phyloP scores from a whole-genome alignment of 2,329 filamentous ascomycete species.

The Hymenotorrendiella dingleyae region DNA sequence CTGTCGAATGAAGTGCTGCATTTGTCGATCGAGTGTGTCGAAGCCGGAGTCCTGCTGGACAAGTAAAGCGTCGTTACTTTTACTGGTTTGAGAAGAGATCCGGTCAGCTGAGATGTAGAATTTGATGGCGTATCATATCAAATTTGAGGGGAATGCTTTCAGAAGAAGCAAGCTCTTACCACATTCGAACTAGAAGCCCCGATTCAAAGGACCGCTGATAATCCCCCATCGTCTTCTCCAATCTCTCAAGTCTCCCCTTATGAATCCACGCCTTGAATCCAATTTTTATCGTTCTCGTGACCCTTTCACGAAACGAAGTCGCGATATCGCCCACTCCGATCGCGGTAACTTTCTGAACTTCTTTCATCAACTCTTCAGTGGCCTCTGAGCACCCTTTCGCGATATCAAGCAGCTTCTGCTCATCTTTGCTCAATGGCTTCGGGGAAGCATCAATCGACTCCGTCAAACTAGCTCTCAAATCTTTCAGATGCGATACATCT shows the following conservation, averaged over 20 bases:
- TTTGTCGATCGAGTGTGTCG: neutral
- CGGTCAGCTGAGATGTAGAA: neutral
- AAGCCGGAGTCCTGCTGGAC: neutral
- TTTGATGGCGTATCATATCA: neutral
- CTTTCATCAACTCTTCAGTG: too few species aligned
- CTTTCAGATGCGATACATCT: neutral
- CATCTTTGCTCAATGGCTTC: neutral
- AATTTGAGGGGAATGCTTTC: neutral
- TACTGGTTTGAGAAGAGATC: neutral
- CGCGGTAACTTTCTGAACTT: neutral
- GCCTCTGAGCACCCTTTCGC: neutral
- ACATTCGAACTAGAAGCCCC: neutral
- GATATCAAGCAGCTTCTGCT: neutral
- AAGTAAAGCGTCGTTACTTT: neutral
- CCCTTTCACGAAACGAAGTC: neutral
- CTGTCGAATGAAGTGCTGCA: neutral
- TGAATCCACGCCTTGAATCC: neutral
- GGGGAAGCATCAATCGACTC: neutral
- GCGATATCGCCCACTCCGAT: too few species aligned
- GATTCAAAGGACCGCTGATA: neutral
- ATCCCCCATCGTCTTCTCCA: neutral
- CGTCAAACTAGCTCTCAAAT: neutral
- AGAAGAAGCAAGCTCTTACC: neutral
- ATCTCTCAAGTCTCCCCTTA: neutral
- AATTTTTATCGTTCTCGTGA: neutral